Evolutionary conservation across 371 early-diverging fungal genomes (phyloP).

Genomic region (Chytridium lagenaria): DNA sequence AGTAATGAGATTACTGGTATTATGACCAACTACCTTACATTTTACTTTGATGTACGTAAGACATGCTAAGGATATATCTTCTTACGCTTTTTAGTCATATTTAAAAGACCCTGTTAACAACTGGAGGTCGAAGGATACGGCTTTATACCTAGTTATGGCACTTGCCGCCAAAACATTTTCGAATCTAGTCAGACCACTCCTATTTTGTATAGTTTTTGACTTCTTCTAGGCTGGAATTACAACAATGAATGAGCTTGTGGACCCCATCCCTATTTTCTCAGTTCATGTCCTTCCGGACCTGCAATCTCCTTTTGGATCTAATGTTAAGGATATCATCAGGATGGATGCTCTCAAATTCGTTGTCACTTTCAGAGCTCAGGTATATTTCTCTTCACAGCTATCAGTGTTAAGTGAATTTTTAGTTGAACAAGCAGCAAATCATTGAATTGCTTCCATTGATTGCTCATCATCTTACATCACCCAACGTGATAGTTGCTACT

Average conservation of each 20-base stretch:
- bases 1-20: conserved; percentile 82
- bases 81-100: conserved; percentile 51
- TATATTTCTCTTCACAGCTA: conserved; percentile 29
- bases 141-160: conserved; percentile 88
- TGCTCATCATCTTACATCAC: conserved; percentile 78
- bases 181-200: conserved; percentile 18
- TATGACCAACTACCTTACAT: conserved; percentile 75
- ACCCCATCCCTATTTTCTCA: conserved; percentile 82
- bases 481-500: conserved; percentile 85
- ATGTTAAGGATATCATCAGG: conserved; percentile 84
- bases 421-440: conserved; percentile 79
- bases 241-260: conserved; percentile 75
- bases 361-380: conserved; percentile 90
- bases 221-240: conserved; percentile 72
- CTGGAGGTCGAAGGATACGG: conserved; percentile 96
- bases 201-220: not conserved
- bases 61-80: too few species aligned
- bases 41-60: conserved; percentile 72
- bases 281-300: conserved; percentile 84
- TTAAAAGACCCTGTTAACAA: conserved; percentile 68
- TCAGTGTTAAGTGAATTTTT: conserved; percentile 7
- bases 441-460: conserved; percentile 78
- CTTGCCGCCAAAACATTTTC: conserved; percentile 72
- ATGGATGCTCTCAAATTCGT: conserved; percentile 94
- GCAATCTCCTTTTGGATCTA: conserved; percentile 71